Percentiles rank a stretch among this genome's conserved stretches.
phyloP scores from a whole-genome alignment of 352 stramenopile species.

The Phytophthora citricola region DNA sequence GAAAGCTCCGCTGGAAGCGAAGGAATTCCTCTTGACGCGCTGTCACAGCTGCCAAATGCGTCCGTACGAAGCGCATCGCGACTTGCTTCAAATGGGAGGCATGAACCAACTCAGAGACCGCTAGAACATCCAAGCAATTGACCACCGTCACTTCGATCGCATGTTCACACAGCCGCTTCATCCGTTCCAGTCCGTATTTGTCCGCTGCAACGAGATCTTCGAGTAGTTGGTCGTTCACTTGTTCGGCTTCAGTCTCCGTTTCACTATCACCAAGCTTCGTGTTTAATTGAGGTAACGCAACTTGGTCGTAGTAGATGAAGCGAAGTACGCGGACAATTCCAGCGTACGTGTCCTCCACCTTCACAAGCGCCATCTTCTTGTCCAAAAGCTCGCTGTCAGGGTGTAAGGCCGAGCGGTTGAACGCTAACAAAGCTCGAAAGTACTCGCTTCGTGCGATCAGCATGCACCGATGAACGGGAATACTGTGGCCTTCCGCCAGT shows the following conservation, averaged over 20 bases:
- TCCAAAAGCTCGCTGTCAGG: background rate
- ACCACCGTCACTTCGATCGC: conserved; percentile 40
- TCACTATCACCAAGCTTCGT: background rate
- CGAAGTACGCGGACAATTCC: conserved; percentile 61
- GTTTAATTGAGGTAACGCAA: conserved; percentile 21
- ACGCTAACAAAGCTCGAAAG: conserved; percentile 65
- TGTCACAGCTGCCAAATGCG: conserved; percentile 38
- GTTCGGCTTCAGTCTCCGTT: conserved; percentile 11
- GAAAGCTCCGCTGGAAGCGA: conserved; percentile 41
- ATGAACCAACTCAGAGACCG: conserved; percentile 65
- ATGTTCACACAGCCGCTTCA: conserved; percentile 76
- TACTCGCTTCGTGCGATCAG: conserved; percentile 71
- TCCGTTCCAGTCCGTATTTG: conserved; percentile 74
- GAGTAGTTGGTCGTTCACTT: conserved; percentile 51
- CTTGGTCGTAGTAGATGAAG: conserved; percentile 81
- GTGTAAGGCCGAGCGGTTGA: conserved; percentile 23
- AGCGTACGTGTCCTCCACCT: conserved; percentile 65
- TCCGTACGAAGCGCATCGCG: conserved; percentile 44
- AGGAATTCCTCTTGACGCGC: conserved; percentile 35
- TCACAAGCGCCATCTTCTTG: conserved; percentile 25
- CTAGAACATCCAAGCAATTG: conserved; percentile 72
- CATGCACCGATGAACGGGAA: conserved; percentile 69
- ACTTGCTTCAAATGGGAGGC: conserved; percentile 65
- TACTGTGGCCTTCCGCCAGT: conserved; percentile 48
- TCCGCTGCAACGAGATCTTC: conserved; percentile 78